These are phyloP conservation scores for Fusarium coffeatum DNA, from an alignment of 2,329 filamentous ascomycete species.

Conservation along the genomic window DNA sequence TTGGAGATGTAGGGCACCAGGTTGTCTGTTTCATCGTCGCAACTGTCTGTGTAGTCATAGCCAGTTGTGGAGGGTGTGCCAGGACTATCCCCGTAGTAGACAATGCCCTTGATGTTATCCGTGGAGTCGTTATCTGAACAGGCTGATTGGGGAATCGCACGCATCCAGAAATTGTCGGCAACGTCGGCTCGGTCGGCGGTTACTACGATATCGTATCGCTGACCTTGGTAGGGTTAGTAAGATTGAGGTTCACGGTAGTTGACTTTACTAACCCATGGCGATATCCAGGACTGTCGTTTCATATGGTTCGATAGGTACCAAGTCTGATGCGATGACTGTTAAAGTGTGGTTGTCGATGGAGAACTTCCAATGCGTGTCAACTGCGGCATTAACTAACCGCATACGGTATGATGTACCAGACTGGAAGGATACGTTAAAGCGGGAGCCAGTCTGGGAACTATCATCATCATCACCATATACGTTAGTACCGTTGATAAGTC, in stretches of 20 bases:
- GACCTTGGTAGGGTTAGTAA: constrained; percentile 46
- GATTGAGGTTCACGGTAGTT: accelerated
- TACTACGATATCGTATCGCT: constrained; percentile 61
- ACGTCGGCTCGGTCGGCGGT: constrained; percentile 52
- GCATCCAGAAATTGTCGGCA: constrained; percentile 60
- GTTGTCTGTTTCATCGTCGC: constrained; percentile 52
- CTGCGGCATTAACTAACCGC: constrained; percentile 60
- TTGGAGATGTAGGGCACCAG: constrained; percentile 51
- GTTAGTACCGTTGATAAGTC: constrained; percentile 59
- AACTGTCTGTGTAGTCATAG: constrained; percentile 39
- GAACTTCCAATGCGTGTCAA: constrained; percentile 60
- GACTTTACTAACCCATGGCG: constrained; percentile 27
- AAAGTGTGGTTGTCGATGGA: constrained; percentile 67
- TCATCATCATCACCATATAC: constrained; percentile 48
- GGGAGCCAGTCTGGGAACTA: constrained; percentile 45
- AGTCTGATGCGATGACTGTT: constrained; percentile 67
- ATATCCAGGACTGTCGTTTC: constrained; percentile 52
- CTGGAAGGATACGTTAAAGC: constrained; percentile 54
- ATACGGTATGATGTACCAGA: constrained; percentile 59
- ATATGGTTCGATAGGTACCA: constrained; percentile 69
- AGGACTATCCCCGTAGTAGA: constrained; percentile 54
- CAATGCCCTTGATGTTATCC: constrained; percentile 61
- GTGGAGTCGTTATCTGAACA: constrained; percentile 56
- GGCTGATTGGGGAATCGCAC: constrained; percentile 56
- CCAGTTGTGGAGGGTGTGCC: constrained; percentile 15